These are phyloP conservation scores for Immersiella caudata DNA, from an alignment of 495 filamentous ascomycete genomes.

Conservation along the genomic window DNA sequence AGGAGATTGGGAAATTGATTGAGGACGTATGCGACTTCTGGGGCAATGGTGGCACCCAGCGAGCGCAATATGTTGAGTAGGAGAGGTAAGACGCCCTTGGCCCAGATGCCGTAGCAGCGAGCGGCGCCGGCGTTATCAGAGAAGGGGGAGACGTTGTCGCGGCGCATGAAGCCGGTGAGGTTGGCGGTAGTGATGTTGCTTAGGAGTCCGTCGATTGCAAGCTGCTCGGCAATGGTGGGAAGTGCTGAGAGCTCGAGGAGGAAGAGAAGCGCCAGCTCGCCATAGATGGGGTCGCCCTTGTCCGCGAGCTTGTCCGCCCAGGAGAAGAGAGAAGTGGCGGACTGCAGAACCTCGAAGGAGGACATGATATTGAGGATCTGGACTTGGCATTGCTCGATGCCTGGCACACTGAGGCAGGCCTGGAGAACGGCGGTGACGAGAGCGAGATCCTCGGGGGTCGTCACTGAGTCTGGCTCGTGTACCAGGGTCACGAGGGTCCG, in stretches of 20 bases:
- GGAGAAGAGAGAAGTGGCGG: conserved; percentile 84
- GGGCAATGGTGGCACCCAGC: conserved; percentile 74
- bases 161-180: conserved; percentile 69
- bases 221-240: conserved; percentile 80
- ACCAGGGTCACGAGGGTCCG: conserved; percentile 72
- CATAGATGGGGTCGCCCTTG: conserved; percentile 88
- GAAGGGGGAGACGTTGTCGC: conserved; percentile 70
- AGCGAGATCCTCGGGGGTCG: conserved; percentile 72
- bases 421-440: conserved; percentile 90
- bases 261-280: conserved; percentile 82
- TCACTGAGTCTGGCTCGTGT: conserved; percentile 57
- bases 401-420: conserved; percentile 72
- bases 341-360: conserved; percentile 71
- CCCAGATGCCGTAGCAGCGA: conserved; percentile 82
- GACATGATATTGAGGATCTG: conserved; percentile 68
- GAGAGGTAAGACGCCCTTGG: conserved; percentile 80
- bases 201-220: conserved; percentile 83
- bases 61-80: conserved; percentile 87
- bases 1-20: conserved; percentile 82
- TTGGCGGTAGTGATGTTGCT: conserved; percentile 76
- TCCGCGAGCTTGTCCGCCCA: conserved; percentile 83
- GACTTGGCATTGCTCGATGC: conserved; percentile 60
- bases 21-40: conserved; percentile 82
- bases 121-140: conserved; percentile 55
- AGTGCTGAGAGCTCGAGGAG: conserved; percentile 84